Base-by-base conservation (phyloP, 495 filamentous ascomycete species). In the Amniculicola lignicola region DNA sequence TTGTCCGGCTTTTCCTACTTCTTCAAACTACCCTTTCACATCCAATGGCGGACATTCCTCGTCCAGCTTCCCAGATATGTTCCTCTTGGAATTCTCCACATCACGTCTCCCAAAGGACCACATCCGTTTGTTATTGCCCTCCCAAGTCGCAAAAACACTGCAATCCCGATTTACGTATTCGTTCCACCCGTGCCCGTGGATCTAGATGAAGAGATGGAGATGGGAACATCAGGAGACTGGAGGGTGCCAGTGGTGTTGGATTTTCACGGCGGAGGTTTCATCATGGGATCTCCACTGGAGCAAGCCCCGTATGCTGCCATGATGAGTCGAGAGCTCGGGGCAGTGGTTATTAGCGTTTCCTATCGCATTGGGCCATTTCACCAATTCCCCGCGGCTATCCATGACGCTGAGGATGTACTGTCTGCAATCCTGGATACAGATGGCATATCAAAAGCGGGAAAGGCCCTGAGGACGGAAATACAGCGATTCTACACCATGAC, bases 201-300 rank as follows among this genome's bases (percentile, higher is more conserved):
- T 19, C 39, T 48, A 14, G 28, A 11, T 15, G 38, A 57, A 14
- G 56, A 49, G 4, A 41, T 18, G 18, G 16, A 10, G 18, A n/a
- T 9, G 16, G 22, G 2, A n/a, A 39, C 38, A 19, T 15, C 37
- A 11, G 51, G 31, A 2, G 51, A 63, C 25, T 63, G 60, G 60
- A 63, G 51, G 38, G 44, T 65, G 2, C 65, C 65, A 4, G 59
- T 67, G 11, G 43, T 62, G 2, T 27, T 67, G 23, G 65, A 67
- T 29, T 67, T 67, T 39, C 65, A 67, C 40, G 65, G 65, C n/a
- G 65, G 65, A 15, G 65, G 65, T 15, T 67, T 67, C 29, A 56
- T 65, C 23, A 58, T 67, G 52, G 65, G 65, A 15, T 53, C 44
- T 1, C 54, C 51, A 12, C 52, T 67, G 10, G 65, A 67, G 35